Evolutionary conservation across 352 stramenopile genomes (phyloP), one percentile per base, ranked within the genome.

Genomic region (Pythium rishiriense): DNA sequence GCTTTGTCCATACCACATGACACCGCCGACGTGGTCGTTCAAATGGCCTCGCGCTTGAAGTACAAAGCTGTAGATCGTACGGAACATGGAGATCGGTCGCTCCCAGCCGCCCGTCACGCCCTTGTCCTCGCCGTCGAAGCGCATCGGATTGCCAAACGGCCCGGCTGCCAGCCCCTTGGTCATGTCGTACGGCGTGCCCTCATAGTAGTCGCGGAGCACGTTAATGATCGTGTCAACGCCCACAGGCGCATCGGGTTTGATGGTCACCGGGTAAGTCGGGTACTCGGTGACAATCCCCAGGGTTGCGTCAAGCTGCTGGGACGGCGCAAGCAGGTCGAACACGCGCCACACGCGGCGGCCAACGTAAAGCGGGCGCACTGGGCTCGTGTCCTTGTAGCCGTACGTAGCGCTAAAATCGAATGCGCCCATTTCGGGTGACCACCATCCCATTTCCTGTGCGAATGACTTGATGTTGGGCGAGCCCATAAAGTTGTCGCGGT

Each of bases 11-110:
- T 83, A 88, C 79, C 79, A 88, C 35, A 75, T 61, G 10, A 83
- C 68, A 26, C 76, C 76, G 28, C 75, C 75, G 4, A 86, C 33
- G 19, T 58, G 22, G 43, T 85, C 75, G 0, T 59, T 55, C 19
- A 86, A 4, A 37, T 69, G 45, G 0, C 48, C 33, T 8, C 76
- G 64, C 12, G 73, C 68, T 19, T 88, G 79, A 5, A 80, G 42
- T 15, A 82, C 68, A 64, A 97, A 96, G 46, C 76, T 89, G 62
- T 79, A 88, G 28, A 87, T 70, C 43, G 90, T 96, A 26, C 91
- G 87, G 63, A 90, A 96, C 25, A 97, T 78, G 17, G 88, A 96
- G 65, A 98, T 97, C 0, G 87, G 69, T 15, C 91, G 81, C 64
- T 96, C 88, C 77, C 87, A 94, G 39, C 75, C 79, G 12, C 86